Conservation (phyloP, 139 green algal species). For the Closterium sp. region DNA sequence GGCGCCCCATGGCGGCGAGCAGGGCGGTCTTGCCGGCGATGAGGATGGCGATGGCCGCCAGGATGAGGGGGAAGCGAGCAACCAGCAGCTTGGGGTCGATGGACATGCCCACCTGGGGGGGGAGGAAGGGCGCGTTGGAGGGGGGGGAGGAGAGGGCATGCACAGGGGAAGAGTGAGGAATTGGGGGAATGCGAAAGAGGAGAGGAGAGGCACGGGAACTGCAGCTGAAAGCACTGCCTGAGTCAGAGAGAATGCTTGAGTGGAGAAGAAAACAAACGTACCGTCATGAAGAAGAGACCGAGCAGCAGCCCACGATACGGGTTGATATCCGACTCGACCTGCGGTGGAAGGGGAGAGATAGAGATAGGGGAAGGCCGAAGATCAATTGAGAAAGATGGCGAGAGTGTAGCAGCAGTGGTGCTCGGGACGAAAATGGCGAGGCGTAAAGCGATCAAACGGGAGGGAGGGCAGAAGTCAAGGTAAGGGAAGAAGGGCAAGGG, state of each 20-base stretch:
- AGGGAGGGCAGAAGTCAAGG: too few relatives aligned
- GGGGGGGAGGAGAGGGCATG: too few relatives aligned
- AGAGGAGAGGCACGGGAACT: too few relatives aligned
- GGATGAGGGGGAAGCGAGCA: constrained; percentile 67
- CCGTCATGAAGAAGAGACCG: constrained; percentile 99
- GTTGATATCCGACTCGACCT: constrained; percentile 96
- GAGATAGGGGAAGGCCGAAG: not conserved
- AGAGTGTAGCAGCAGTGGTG: too few relatives aligned
- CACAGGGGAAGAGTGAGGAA: too few relatives aligned
- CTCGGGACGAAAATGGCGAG: too few relatives aligned
- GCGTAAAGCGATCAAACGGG: too few relatives aligned
- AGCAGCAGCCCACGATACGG: constrained; percentile 98
- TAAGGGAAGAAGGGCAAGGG: too few relatives aligned
- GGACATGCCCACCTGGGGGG: constrained; percentile 63
- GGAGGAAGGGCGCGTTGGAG: not conserved
- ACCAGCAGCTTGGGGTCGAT: constrained; percentile 72
- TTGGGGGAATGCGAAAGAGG: too few relatives aligned
- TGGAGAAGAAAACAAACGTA: constrained; percentile 41
- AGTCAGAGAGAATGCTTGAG: too few relatives aligned
- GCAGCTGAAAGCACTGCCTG: too few relatives aligned
- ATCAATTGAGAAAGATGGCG: too few relatives aligned
- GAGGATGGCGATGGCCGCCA: constrained; percentile 63
- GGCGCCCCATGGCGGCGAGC: constrained; percentile 73
- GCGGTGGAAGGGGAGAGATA: constrained; percentile 5
- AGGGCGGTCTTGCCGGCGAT: constrained; percentile 67